A percentile compares a stretch with the other conserved stretches of the same genome.
Conservation (phyloP, 495 filamentous ascomycete genomes). For the Talaromyces ruber region DNA sequence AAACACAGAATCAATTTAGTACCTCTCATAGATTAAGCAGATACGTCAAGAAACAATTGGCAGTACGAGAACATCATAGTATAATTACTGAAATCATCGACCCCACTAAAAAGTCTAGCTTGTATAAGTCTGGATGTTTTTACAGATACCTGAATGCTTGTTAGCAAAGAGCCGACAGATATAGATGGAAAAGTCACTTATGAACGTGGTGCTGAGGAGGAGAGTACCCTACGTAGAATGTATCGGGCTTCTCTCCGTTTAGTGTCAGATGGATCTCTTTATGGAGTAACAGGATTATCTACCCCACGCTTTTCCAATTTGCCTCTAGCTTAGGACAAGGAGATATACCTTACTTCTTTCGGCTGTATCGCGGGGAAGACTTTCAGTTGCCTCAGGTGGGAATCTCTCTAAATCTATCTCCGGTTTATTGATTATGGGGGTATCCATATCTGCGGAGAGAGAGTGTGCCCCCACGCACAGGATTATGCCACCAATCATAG, state of each 20-base stretch:
- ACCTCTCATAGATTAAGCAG: too few relatives aligned
- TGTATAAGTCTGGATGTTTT: too few relatives aligned
- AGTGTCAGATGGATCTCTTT: neutral
- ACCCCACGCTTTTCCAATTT: neutral
- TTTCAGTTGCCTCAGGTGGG: neutral
- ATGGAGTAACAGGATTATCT: neutral
- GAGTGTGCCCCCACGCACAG: neutral
- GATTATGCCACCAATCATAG: neutral
- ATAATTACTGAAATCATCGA: too few relatives aligned
- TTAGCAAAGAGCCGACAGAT: too few relatives aligned
- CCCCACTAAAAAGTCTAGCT: too few relatives aligned
- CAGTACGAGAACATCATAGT: too few relatives aligned
- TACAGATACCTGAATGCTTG: too few relatives aligned
- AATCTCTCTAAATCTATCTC: neutral
- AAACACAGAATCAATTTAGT: too few relatives aligned
- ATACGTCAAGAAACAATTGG: too few relatives aligned
- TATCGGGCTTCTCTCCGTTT: neutral
- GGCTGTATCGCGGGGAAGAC: neutral
- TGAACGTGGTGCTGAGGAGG: too few relatives aligned
- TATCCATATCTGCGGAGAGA: neutral
- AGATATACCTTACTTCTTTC: neutral
- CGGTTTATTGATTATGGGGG: neutral
- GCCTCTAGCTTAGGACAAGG: neutral
- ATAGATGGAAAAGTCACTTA: too few relatives aligned
- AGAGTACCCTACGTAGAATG: neutral